These are phyloP conservation scores for Trifolium fragiferum DNA, from an alignment of 306 rosid species.

Conservation along the genomic window DNA sequence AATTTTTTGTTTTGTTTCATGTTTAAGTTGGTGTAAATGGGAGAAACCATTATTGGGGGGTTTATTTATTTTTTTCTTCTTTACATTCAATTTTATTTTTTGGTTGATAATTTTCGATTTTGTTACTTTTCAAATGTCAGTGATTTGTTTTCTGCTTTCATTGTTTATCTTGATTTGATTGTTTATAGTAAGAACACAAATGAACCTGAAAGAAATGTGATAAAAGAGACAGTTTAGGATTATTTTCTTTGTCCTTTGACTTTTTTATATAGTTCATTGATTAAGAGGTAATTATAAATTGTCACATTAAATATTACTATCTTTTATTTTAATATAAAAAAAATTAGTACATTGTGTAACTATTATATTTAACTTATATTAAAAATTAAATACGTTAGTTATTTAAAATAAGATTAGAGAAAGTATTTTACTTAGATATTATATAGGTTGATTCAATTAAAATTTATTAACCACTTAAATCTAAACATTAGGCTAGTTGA, in stretches of 20 bases:
- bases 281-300: too few species aligned
- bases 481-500: not conserved
- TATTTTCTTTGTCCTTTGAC: too few species aligned
- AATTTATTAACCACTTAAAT: not conserved
- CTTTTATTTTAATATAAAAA: too few species aligned
- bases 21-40: conserved; percentile 58
- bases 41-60: conserved; percentile 45
- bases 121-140: conserved; percentile 14
- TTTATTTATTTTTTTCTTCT: not conserved
- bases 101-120: not conserved
- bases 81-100: conserved; percentile 6
- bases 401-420: too few species aligned
- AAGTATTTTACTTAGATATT: too few species aligned
- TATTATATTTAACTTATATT: too few species aligned
- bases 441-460: not conserved
- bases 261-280: too few species aligned
- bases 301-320: too few species aligned
- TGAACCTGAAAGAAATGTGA: not conserved
- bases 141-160: conserved; percentile 12
- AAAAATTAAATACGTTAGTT: too few species aligned
- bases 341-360: too few species aligned
- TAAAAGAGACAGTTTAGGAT: not conserved
- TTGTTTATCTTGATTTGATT: not conserved
- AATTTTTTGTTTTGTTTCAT: not conserved
- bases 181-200: not conserved